Evolutionary conservation across 2,329 filamentous ascomycete genomes (phyloP), one percentile per base, ranked within the genome.

Genomic region (Achaetomium macrosporum): DNA sequence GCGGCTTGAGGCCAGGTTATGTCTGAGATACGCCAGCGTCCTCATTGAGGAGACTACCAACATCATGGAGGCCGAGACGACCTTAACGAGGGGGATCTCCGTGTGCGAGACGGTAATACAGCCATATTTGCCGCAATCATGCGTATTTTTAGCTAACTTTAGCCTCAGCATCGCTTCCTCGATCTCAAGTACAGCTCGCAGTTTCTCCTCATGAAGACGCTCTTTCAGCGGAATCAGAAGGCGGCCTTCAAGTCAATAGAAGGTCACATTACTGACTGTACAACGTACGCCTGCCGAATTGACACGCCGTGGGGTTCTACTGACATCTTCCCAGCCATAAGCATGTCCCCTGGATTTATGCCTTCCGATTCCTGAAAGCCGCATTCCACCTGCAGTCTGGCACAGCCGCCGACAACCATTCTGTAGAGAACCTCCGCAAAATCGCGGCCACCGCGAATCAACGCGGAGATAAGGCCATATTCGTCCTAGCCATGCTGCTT

Each of bases 181-280:
- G 87, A 91, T 60, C 68, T 90, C 37, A 90, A 88, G 65, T 90
- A 90, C 67, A 82, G 82, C 57, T 88, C 90, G 77, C 81, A 88
- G 58, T 88, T 89, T 64, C 72, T 90, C 15, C 79, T 87, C 54
- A 77, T 84, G 45, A 84, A 87, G 59, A 78, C 87, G 1, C 73
- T 88, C 53, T 88, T 85, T 59, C 83, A 85, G 61, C 79, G 82
- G 40, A 89, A 82, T 58, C 81, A 80, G 48, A 88, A 86, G 62
- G 86, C 86, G 1, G 85, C 87, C 0, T 73, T 90, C 62, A 90
- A 86, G 57, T 78, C 83, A 0, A 71, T 89, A 15, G 87, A 91
- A 63, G 77, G 77, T 25, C 77, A 85, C 42, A 86, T 90, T 42
- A 72, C 76, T 0, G 84, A 90, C 62, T 83, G 83, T 30, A 79